phyloP scores from a whole-genome alignment of 2,329 filamentous ascomycete species.

The Calonectria ilicicola region DNA sequence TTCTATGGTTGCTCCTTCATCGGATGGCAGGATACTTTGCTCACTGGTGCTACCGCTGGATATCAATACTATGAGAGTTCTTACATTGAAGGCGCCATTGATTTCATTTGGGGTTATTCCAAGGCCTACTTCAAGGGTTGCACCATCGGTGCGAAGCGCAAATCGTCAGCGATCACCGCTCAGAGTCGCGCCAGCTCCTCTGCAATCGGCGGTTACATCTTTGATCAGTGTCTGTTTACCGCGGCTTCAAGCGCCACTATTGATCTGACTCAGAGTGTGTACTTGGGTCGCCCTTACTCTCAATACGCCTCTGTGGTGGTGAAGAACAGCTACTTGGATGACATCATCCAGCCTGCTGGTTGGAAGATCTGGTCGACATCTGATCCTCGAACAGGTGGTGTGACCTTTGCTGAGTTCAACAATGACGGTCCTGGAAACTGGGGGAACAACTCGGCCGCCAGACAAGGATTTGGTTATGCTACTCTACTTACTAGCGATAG shows the following conservation, averaged over 20 bases:
- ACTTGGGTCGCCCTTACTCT: conserved; percentile 60
- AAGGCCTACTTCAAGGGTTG: conserved; percentile 51
- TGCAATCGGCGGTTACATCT: conserved; percentile 46
- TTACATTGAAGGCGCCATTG: conserved; percentile 45
- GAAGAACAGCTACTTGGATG: conserved; percentile 60
- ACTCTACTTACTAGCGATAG: conserved; percentile 35
- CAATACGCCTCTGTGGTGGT: conserved; percentile 59
- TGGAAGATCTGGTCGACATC: conserved; percentile 64
- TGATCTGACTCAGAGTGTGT: conserved; percentile 50
- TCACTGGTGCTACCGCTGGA: conserved; percentile 53
- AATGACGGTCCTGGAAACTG: conserved; percentile 62
- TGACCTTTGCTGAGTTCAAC: conserved; percentile 68
- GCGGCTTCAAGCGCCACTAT: conserved; percentile 34
- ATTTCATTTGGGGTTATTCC: conserved; percentile 41
- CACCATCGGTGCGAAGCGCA: conserved; percentile 49
- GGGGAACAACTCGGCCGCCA: conserved; percentile 36
- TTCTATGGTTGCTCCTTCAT: conserved; percentile 57
- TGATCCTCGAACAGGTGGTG: conserved; percentile 68
- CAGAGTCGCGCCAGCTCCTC: conserved; percentile 42
- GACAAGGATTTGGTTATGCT: conserved; percentile 33
- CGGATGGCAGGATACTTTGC: conserved; percentile 62
- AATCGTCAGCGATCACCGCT: conserved; percentile 43
- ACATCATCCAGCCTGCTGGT: conserved; percentile 36
- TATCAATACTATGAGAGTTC: conserved; percentile 60
- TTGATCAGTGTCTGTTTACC: conserved; percentile 45